Evolutionary conservation across 176 grass and related monocot genomes (phyloP).

Genomic region (Carex myosuroides): DNA sequence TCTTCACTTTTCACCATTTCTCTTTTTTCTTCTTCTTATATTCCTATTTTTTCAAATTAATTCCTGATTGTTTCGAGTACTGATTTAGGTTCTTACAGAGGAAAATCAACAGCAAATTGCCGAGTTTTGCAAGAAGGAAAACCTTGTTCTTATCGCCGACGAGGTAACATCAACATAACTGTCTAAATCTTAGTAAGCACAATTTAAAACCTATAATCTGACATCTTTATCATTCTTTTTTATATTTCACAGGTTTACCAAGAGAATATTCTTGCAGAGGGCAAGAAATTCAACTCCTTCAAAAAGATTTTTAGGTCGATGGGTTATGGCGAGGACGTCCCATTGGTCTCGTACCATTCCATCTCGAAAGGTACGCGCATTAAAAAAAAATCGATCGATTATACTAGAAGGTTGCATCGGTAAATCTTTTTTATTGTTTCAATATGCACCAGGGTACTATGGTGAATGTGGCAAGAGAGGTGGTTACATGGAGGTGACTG

Average conservation of each 20-base stretch:
- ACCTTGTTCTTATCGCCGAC: slow-evolving; percentile 71
- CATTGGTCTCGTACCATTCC: slow-evolving; percentile 62
- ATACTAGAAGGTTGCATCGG: background rate
- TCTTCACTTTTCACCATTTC: slow-evolving; percentile 3
- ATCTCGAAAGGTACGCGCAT: slow-evolving; percentile 57
- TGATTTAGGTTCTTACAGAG: slow-evolving; percentile 42
- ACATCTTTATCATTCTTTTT: background rate
- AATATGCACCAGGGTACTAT: slow-evolving; percentile 35
- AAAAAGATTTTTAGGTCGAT: slow-evolving; percentile 75
- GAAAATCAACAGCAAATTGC: slow-evolving; percentile 55
- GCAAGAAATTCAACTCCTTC: slow-evolving; percentile 82
- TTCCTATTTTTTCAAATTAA: background rate
- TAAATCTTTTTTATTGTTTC: background rate
- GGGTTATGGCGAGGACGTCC: slow-evolving; percentile 51
- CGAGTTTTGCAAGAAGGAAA: slow-evolving; percentile 64
- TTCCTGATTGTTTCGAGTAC: slow-evolving; percentile 4
- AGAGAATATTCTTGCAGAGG: slow-evolving; percentile 51
- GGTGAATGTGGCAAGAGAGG: slow-evolving; percentile 68
- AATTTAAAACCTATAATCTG: background rate
- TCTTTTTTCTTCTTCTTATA: background rate
- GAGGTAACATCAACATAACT: slow-evolving; percentile 43
- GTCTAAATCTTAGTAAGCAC: background rate
- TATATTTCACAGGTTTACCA: slow-evolving; percentile 61
- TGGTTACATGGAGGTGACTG: slow-evolving; percentile 66
- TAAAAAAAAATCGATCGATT: slow-evolving; percentile 7